Base-by-base conservation (phyloP, 139 green algal species). In the Coelastrella sp. region DNA sequence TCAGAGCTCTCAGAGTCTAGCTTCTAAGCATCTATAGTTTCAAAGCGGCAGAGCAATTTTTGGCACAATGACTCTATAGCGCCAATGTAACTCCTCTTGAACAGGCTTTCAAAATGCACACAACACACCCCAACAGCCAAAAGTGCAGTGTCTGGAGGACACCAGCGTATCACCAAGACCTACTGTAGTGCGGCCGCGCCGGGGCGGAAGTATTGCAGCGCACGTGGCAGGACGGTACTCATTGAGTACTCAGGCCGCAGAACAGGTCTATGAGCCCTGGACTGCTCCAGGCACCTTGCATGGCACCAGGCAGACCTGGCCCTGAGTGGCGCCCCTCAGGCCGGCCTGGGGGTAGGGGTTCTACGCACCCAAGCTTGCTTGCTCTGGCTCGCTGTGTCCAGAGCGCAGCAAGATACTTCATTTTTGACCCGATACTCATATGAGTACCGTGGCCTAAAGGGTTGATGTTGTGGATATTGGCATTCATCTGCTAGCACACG, bases 351-450 rank as follows among this genome's bases (percentile, higher is more conserved):
- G 20, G 74, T 80, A 80, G 22, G 74, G 74, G 74, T 80, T 80
- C 7, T 58, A 80, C 74, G 11, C 74, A 80, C 74, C 74, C 74
- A 80, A 58, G 74, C n/a, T 80, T 5, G 10, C 74, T 14, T 7
- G 7, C n/a, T 80, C n/a, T 60, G 74, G 22, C 74, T 60, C 6
- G 74, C 74, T 80, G n/a, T 60, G 74, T 59, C n/a, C 5, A 7
- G 7, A 22, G 23, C 74, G 59, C 6, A 13, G 74, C 74, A 16
- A 57, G 7, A 57, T 59, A 58, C 17, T 16, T 5, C 11, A 7
- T 80, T 80, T 58, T 60, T 14, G 74, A 57, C 74, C 23, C 19
- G 74, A 10, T 80, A 57, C 32, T 80, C 74, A 80, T 80, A 80
- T 80, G 74, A 80, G 32, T 59, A 80, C n/a, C 22, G 5, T 58